These are phyloP conservation scores for Gracilaria gracilis DNA, from an alignment of 23 red algal species.

Conservation along the genomic window DNA sequence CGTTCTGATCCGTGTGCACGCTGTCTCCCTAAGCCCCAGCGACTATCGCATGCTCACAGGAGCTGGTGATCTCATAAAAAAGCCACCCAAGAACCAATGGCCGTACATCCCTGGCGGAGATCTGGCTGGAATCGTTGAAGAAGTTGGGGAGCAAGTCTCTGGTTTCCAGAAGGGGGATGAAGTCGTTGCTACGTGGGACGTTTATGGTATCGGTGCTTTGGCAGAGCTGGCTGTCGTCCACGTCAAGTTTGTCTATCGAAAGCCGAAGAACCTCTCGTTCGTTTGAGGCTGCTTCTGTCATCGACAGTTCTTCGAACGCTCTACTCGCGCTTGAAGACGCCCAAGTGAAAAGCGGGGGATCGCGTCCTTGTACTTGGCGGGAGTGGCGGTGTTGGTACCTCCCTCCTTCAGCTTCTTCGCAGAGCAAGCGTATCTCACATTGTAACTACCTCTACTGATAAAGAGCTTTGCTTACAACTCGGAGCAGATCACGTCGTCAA, in stretches of 20 bases:
- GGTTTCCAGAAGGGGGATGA: slow-evolving; percentile 45
- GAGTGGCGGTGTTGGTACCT: slow-evolving; percentile 78
- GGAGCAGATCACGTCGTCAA: slow-evolving; percentile 71
- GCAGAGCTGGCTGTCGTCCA: slow-evolving; percentile 76
- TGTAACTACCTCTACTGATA: slow-evolving; percentile 53
- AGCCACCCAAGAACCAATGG: slow-evolving; percentile 36
- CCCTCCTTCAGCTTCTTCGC: slow-evolving; percentile 64
- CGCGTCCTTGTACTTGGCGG: slow-evolving; percentile 80
- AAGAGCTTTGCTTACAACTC: slow-evolving; percentile 16
- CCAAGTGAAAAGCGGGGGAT: slow-evolving; percentile 47
- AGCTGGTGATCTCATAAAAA: slow-evolving; percentile 61
- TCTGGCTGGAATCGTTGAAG: slow-evolving; percentile 70
- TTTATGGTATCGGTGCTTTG: slow-evolving; percentile 57
- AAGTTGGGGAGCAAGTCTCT: slow-evolving; percentile 24
- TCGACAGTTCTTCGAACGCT: slow-evolving; percentile 62
- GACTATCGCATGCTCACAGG: slow-evolving; percentile 77
- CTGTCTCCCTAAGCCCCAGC: slow-evolving; percentile 54
- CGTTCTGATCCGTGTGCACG: slow-evolving; percentile 64
- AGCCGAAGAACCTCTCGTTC: slow-evolving; percentile 46
- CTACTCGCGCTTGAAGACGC: slow-evolving; percentile 60
- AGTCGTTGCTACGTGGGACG: slow-evolving; percentile 78
- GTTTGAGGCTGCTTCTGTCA: slow-evolving; percentile 65
- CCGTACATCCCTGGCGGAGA: slow-evolving; percentile 88
- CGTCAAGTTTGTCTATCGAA: slow-evolving; percentile 23
- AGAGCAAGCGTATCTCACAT: slow-evolving; percentile 58